Conservation (phyloP, 2,329 filamentous ascomycete genomes). For the Beauveria australis region DNA sequence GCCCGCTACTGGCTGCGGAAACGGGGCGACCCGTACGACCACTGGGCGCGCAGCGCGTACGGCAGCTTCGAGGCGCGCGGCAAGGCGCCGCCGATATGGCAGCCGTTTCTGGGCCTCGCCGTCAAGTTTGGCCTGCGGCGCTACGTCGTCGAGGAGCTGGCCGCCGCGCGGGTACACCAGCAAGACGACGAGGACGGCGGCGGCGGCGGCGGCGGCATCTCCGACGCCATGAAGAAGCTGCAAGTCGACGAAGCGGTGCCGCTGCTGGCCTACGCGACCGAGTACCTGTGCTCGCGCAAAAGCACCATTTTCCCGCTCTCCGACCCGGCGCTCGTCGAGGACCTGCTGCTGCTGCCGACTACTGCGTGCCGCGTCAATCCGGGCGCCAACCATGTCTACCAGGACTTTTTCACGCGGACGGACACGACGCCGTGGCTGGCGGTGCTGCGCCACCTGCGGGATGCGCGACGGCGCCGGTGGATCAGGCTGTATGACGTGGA, state of each 20-base stretch:
- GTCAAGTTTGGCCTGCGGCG: conserved; percentile 24
- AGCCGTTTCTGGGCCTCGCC: conserved; percentile 24
- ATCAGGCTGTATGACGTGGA: conserved; percentile 23
- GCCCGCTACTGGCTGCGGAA: conserved; percentile 24
- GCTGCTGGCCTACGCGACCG: conserved; percentile 24
- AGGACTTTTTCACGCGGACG: conserved; percentile 17
- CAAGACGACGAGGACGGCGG: background rate
- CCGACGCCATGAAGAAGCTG: background rate
- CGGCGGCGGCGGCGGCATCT: background rate
- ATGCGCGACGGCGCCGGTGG: conserved; percentile 22
- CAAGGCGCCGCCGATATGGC: conserved; percentile 20
- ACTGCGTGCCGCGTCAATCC: conserved; percentile 14
- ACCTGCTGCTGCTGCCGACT: conserved; percentile 20
- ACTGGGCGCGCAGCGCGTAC: conserved; percentile 26
- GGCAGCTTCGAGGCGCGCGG: conserved; percentile 24
- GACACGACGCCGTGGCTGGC: conserved; percentile 22
- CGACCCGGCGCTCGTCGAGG: conserved; percentile 19
- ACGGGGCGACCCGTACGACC: conserved; percentile 20
- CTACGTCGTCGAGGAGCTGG: conserved; percentile 21
- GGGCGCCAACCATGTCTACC: conserved; percentile 15
- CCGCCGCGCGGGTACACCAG: background rate
- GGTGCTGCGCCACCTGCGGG: conserved; percentile 22
- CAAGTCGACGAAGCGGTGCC: conserved; percentile 18
- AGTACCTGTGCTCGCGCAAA: conserved; percentile 26
- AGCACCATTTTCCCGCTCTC: conserved; percentile 28